Evolutionary conservation across 768 basidiomycete genomes (phyloP), one percentile per base, ranked within the genome.

Genomic region (Hortiboletus campestris): DNA sequence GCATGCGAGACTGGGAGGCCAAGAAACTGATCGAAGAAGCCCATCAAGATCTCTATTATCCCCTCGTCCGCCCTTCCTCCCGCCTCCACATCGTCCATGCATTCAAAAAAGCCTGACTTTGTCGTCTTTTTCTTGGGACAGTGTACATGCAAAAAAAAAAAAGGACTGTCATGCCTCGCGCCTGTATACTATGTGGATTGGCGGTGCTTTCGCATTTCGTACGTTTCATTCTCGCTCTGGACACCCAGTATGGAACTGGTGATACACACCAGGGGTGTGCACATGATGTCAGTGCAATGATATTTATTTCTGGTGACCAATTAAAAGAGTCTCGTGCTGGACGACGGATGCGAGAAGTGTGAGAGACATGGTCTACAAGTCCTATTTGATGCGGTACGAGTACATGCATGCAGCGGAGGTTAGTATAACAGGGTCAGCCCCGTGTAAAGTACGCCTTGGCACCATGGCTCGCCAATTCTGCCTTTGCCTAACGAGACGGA

Each of bases 391-490:
- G 51, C 38, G 42, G 48, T 59, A 57, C 56, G 62, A 49, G 53
- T 67, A 63, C 69, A 60, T 61, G 54, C 44, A 49, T 44, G 47
- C 43, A 31, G 53, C 50, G 35, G 51, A 53, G 31, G 58, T 61
- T 19, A 44, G 56, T 51, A 57, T 32, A 51, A 31, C 38, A 45
- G 36, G 46, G 59, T 83, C 72, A 91, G 58, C 89, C 90, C 56
- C 90, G 83, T 57, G 85, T 88, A 72, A 94, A 93, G 74, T 94
- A 94, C 28, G 90, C 84, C 71, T 87, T 91, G 55, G 93, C 88
- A 13, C 93, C 93, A 62, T 94, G 89, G 49, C 78, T 80, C 4
- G 91, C 88, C 46, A 96, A 73, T 69, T 95, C 93, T 28, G 83
- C 67, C 74, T 91, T 94, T 53, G 91, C 94, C 89, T 94, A 49